A percentile compares a stretch with the other conserved stretches of the same genome.
Conservation (phyloP, 106 monocot species). For the Allium cepa region DNA sequence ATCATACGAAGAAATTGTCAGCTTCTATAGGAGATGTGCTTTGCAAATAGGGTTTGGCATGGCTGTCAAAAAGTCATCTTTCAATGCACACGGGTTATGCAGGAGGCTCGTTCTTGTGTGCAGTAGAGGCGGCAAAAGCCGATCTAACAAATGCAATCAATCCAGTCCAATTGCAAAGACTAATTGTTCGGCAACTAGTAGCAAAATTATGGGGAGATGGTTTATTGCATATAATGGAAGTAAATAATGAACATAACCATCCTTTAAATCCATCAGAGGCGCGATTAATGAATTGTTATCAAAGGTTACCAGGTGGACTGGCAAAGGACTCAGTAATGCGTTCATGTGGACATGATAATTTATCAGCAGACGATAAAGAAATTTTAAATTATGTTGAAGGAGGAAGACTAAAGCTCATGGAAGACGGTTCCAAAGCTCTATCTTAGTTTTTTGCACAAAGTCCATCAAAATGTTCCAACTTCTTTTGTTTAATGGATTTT, state of each 20-base stretch:
- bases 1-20: slow-evolving; percentile 43
- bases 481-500: slow-evolving; percentile 45
- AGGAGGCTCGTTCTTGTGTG: slow-evolving; percentile 39
- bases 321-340: slow-evolving; percentile 25
- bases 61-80: slow-evolving; percentile 45
- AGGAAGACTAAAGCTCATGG: slow-evolving; percentile 27
- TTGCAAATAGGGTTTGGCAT: slow-evolving; percentile 40
- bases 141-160: slow-evolving; percentile 38
- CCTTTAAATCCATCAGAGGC: slow-evolving; percentile 26
- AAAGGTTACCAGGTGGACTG: slow-evolving; percentile 25
- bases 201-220: slow-evolving; percentile 47
- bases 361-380: slow-evolving; percentile 18
- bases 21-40: slow-evolving; percentile 49
- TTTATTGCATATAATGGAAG: slow-evolving; percentile 40
- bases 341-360: slow-evolving; percentile 17
- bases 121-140: slow-evolving; percentile 36
- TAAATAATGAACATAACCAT: slow-evolving; percentile 48
- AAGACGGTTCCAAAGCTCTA: slow-evolving; percentile 30
- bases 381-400: slow-evolving; percentile 24
- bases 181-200: slow-evolving; percentile 35
- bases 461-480: slow-evolving; percentile 36
- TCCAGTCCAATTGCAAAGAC: slow-evolving; percentile 47
- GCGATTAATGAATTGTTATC: slow-evolving; percentile 29
- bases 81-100: slow-evolving; percentile 32
- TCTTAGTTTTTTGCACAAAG: slow-evolving; percentile 30